phyloP scores from a whole-genome alignment of 2,329 filamentous ascomycete species.

The Aschersonia sp. region DNA sequence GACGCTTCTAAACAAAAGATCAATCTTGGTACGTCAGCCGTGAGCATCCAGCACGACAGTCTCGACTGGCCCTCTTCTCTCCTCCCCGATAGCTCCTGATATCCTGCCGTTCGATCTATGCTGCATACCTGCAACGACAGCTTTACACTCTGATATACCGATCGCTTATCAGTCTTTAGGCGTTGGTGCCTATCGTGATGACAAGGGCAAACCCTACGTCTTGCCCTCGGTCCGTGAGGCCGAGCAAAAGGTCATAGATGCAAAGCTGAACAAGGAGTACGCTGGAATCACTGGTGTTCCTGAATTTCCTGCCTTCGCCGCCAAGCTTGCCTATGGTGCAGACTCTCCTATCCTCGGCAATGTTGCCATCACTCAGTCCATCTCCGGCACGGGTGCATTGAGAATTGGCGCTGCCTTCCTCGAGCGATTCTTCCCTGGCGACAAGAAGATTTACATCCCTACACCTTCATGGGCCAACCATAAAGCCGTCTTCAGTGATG shows the following conservation, averaged over 20 bases:
- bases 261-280: slow-evolving; percentile 88
- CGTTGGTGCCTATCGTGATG: slow-evolving; percentile 96
- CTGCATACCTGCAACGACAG: too few relatives aligned
- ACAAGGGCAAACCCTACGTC: slow-evolving; percentile 95
- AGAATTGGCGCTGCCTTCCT: slow-evolving; percentile 92
- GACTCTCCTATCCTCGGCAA: slow-evolving; percentile 64
- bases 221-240: slow-evolving; percentile 84
- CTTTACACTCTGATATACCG: not conserved
- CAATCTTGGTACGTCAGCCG: slow-evolving; percentile 59
- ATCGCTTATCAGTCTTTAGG: slow-evolving; percentile 29
- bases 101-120: too few relatives aligned
- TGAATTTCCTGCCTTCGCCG: slow-evolving; percentile 84
- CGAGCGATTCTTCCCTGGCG: slow-evolving; percentile 74
- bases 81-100: slow-evolving; percentile 3
- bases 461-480: slow-evolving; percentile 98
- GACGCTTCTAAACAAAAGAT: slow-evolving; percentile 91
- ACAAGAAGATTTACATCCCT: slow-evolving; percentile 94
- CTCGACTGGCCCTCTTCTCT: not conserved
- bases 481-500: slow-evolving; percentile 88
- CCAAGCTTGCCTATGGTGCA: slow-evolving; percentile 76
- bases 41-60: too few relatives aligned
- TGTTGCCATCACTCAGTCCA: slow-evolving; percentile 88
- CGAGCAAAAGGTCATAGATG: slow-evolving; percentile 70
- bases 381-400: slow-evolving; percentile 93
- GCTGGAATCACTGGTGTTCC: slow-evolving; percentile 93